Conservation (phyloP, 768 basidiomycete genomes). For the Xerocomellus chrysenteron region DNA sequence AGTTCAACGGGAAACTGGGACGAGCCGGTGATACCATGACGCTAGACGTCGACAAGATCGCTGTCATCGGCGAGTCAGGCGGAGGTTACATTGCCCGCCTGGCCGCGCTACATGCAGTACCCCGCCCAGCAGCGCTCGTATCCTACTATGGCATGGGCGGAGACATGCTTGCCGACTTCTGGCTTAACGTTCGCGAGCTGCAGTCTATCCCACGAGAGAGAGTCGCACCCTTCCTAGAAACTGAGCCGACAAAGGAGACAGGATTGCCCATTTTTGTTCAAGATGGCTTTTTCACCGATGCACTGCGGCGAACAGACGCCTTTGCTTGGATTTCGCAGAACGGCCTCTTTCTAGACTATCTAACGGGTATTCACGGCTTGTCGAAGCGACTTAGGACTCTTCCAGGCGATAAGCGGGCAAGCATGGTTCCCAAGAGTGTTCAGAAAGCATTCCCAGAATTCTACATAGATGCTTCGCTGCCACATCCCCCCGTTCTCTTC, state of each 20-base stretch:
- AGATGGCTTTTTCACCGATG: background rate
- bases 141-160: constrained; percentile 4
- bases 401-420: background rate
- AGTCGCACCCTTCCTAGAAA: background rate
- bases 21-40: background rate
- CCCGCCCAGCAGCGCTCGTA: constrained; percentile 1
- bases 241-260: background rate
- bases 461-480: background rate
- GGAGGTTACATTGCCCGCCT: constrained; percentile 1
- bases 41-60: background rate
- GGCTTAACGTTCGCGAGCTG: background rate
- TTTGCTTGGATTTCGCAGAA: constrained; percentile 2
- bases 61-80: background rate
- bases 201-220: background rate
- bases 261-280: background rate
- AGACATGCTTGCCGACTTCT: constrained; percentile 3
- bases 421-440: background rate
- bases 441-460: background rate
- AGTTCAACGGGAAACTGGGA: background rate
- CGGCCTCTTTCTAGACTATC: background rate
- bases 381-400: background rate
- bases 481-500: background rate
- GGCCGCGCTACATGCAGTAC: background rate
- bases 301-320: background rate
- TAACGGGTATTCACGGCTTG: background rate